Evolutionary conservation across 208 protist genomes (phyloP).

Genomic region (Phytomonas francai): DNA sequence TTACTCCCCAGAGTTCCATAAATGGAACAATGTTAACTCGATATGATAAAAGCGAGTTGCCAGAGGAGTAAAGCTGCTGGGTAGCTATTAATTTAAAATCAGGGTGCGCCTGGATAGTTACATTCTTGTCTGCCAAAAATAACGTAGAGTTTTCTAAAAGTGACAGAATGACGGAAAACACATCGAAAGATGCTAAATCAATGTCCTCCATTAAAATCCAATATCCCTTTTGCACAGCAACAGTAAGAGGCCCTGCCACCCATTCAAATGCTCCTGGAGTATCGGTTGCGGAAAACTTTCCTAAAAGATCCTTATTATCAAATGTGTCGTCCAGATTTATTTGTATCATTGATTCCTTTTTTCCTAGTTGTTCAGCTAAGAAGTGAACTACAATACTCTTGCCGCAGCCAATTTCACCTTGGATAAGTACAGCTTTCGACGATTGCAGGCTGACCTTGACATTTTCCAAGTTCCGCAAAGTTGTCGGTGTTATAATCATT

Average conservation of each 20-base stretch:
- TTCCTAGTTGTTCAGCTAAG: slow-evolving; percentile 44
- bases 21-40: slow-evolving; percentile 48
- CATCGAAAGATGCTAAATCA: slow-evolving; percentile 96
- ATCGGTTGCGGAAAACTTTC: slow-evolving; percentile 98
- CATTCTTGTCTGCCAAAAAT: slow-evolving; percentile 94
- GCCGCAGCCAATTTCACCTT: slow-evolving; percentile 81
- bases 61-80: slow-evolving; percentile 62
- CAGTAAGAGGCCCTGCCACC: slow-evolving; percentile 95
- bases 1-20: slow-evolving; percentile 70
- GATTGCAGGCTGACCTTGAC: slow-evolving; percentile 47
- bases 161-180: slow-evolving; percentile 95
- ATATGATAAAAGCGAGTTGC: slow-evolving; percentile 11
- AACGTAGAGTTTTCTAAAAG: slow-evolving; percentile 94
- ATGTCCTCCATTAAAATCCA: slow-evolving; percentile 99
- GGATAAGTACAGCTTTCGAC: slow-evolving; percentile 72
- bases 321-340: slow-evolving; percentile 96
- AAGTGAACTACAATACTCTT: slow-evolving; percentile 69
- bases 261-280: slow-evolving; percentile 97
- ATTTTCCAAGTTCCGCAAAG: slow-evolving; percentile 56
- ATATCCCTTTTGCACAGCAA: slow-evolving; percentile 92
- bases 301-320: slow-evolving; percentile 98
- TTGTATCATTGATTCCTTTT: slow-evolving; percentile 74
- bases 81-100: slow-evolving; percentile 89
- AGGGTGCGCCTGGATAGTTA: slow-evolving; percentile 77
- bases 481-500: slow-evolving; percentile 71